phyloP scores from a whole-genome alignment of 2,329 filamentous ascomycete genomes.

The Hypoxylon sp. region DNA sequence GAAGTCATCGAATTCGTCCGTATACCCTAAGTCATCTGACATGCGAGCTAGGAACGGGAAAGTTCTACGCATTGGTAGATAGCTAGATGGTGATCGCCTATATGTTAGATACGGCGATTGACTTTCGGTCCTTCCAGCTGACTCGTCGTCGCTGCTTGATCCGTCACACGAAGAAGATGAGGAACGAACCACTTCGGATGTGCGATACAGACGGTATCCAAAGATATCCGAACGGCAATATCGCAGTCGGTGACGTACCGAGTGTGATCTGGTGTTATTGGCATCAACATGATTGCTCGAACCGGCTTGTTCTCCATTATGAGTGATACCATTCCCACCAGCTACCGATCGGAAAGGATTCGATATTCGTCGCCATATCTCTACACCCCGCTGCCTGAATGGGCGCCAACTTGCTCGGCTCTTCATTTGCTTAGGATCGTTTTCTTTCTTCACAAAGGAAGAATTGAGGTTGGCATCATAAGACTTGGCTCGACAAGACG shows the following conservation, averaged over 20 bases:
- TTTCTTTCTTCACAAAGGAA: conserved; percentile 13
- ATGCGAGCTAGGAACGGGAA: conserved; percentile 42
- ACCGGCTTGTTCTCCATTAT: conserved; percentile 24
- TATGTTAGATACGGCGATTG: conserved; percentile 23
- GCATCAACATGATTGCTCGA: conserved; percentile 19
- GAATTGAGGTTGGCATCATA: conserved; percentile 21
- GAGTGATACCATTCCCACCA: conserved; percentile 35
- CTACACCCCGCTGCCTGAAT: conserved; percentile 47
- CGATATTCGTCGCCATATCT: conserved; percentile 53
- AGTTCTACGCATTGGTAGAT: conserved; percentile 29
- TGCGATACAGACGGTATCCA: conserved; percentile 43
- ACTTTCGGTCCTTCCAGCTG: conserved; percentile 17
- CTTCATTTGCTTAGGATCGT: conserved; percentile 22
- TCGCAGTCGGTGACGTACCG: conserved; percentile 13
- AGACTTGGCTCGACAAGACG: conserved; percentile 23
- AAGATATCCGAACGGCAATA: conserved; percentile 44
- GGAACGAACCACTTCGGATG: conserved; percentile 39
- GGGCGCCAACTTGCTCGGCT: conserved; percentile 41
- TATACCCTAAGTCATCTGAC: conserved; percentile 31
- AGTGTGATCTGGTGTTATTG: conserved; percentile 2
- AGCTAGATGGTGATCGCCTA: conserved; percentile 11
- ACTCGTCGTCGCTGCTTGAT: conserved; percentile 37
- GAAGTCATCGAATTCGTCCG: conserved; percentile 39
- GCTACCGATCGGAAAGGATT: conserved; percentile 48
- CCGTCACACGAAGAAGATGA: conserved; percentile 32